phyloP scores from a whole-genome alignment of 768 basidiomycete species.

The Holtermanniella nyarrowii region DNA sequence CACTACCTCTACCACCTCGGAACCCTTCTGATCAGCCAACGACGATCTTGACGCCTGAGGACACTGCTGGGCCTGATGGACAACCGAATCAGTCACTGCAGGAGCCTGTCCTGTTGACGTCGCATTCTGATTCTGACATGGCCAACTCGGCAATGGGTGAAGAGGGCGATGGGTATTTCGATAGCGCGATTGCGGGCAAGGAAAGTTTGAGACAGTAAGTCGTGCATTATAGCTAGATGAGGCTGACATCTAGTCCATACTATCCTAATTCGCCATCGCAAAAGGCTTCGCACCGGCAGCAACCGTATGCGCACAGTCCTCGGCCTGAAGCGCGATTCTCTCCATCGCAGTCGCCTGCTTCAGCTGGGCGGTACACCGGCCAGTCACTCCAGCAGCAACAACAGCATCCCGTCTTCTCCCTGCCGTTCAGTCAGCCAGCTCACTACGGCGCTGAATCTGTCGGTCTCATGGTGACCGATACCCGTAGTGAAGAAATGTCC shows the following conservation, averaged over 20 bases:
- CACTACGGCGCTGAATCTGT: slow-evolving; percentile 7
- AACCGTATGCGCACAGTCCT: slow-evolving; percentile 9
- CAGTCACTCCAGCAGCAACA: not conserved
- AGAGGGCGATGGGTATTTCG: slow-evolving; percentile 5
- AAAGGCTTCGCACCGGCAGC: slow-evolving; percentile 15
- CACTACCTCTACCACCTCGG: slow-evolving; percentile 15
- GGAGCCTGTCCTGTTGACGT: slow-evolving; percentile 13
- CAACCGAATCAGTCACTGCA: slow-evolving; percentile 2
- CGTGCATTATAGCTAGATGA: slow-evolving; percentile 12
- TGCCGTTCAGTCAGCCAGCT: slow-evolving; percentile 23
- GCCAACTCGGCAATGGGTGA: not conserved
- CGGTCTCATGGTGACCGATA: too few species aligned
- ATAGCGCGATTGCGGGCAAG: slow-evolving; percentile 9
- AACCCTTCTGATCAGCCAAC: slow-evolving; percentile 19
- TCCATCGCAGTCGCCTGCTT: slow-evolving; percentile 1
- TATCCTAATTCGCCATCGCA: slow-evolving; percentile 9
- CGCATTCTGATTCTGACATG: slow-evolving; percentile 14
- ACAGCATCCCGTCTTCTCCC: slow-evolving; percentile 22
- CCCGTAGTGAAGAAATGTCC: slow-evolving; percentile 19
- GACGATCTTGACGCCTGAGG: slow-evolving; percentile 27
- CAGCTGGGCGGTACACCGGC: slow-evolving; percentile 2
- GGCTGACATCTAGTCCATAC: not conserved
- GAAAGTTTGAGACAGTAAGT: too few species aligned
- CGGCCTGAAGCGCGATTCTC: too few species aligned
- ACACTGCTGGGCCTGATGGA: slow-evolving; percentile 8